A percentile compares a stretch with the other conserved stretches of the same genome.
Conservation (phyloP, 2,329 filamentous ascomycete genomes). For the Rhynchosporium agropyri region DNA sequence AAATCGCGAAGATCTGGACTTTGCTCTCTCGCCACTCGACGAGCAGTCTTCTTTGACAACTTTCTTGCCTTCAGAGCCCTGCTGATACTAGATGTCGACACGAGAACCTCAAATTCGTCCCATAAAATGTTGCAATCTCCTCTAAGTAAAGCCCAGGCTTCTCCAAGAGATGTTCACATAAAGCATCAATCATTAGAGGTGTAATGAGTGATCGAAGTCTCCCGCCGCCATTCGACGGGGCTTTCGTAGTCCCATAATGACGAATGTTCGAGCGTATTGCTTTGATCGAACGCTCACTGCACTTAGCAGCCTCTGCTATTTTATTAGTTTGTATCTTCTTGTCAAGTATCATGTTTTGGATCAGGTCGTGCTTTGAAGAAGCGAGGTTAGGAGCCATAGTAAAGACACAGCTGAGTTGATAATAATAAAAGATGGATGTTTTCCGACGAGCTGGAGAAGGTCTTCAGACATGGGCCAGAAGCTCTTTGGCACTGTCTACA, state of each 20-base stretch:
- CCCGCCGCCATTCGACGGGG: conserved; percentile 27
- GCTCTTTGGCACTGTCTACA: background rate
- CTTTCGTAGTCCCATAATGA: conserved; percentile 30
- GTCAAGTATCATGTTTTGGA: conserved; percentile 5
- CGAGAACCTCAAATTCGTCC: background rate
- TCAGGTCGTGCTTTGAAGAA: conserved; percentile 8
- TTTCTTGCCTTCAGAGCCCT: conserved; percentile 15
- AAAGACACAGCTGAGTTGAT: background rate
- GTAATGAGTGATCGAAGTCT: conserved; percentile 24
- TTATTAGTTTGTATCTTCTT: background rate
- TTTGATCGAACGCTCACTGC: too few species aligned
- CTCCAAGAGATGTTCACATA: conserved; percentile 38
- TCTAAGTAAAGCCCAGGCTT: conserved; percentile 40
- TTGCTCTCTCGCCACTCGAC: conserved; percentile 39
- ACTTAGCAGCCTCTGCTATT: conserved; percentile 24
- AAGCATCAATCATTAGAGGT: conserved; percentile 38
- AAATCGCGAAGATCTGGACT: conserved; percentile 31
- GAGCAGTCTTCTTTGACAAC: conserved; percentile 42
- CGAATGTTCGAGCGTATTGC: conserved; percentile 30
- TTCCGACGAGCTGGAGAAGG: background rate
- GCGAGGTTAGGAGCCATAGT: conserved; percentile 8
- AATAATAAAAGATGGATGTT: conserved; percentile 2
- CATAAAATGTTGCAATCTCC: conserved; percentile 40
- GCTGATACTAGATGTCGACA: conserved; percentile 23
- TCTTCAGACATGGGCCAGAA: background rate